phyloP scores from a whole-genome alignment of 1,139 yeast genomes.

The Zhuliangozyma blackwelliae region DNA sequence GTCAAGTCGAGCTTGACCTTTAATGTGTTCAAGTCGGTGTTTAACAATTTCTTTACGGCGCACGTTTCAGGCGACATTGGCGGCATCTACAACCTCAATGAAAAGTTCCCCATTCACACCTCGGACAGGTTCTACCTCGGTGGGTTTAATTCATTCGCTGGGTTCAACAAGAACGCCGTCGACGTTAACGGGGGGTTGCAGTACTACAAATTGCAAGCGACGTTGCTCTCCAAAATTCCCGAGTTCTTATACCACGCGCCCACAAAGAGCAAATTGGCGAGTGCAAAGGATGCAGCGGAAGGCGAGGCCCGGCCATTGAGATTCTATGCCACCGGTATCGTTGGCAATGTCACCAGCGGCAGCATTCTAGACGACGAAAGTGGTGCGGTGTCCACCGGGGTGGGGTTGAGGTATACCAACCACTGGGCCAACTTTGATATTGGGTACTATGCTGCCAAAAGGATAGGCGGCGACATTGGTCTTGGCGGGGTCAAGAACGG shows the following conservation, averaged over 20 bases:
- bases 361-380: conserved; percentile 21
- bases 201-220: conserved; percentile 31
- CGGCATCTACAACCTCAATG: conserved; percentile 22
- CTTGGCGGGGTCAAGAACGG: conserved; percentile 38
- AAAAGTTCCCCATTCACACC: conserved; percentile 30
- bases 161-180: conserved; percentile 36
- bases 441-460: conserved; percentile 39
- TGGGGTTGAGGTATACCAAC: conserved; percentile 41
- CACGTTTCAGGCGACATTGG: conserved; percentile 35
- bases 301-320: conserved; percentile 38
- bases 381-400: conserved; percentile 34
- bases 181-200: conserved; percentile 40
- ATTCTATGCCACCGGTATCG: conserved; percentile 32
- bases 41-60: conserved; percentile 34
- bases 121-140: conserved; percentile 51
- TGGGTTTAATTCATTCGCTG: conserved; percentile 35
- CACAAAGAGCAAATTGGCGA: too few species aligned
- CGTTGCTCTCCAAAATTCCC: conserved; percentile 38
- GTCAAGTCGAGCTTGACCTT: conserved; percentile 25
- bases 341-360: conserved; percentile 28
- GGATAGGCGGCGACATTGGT: conserved; percentile 16
- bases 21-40: conserved; percentile 34
- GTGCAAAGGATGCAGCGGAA: conserved; percentile 11
- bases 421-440: conserved; percentile 46
- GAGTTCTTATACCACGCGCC: conserved; percentile 17